Conservation (phyloP, 1,284 basidiomycete species). For the Ustilago tritici region DNA sequence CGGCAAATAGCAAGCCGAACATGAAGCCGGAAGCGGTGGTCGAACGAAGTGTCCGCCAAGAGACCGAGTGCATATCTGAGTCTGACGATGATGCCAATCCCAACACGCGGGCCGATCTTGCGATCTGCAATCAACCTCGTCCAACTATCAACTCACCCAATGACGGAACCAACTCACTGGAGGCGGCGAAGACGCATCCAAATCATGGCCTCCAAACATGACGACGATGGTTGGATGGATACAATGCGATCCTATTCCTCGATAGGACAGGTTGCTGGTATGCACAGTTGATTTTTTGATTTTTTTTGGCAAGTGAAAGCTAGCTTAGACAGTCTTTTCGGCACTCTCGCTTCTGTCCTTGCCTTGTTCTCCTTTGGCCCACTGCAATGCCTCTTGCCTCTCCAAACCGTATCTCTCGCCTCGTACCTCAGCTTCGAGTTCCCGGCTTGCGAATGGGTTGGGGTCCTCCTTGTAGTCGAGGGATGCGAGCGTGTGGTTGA, state of each 20-base stretch:
- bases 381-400: conserved; percentile 55
- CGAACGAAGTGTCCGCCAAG: neutral
- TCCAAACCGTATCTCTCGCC: conserved; percentile 51
- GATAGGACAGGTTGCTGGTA: neutral
- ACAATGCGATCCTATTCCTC: neutral
- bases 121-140: too few species aligned
- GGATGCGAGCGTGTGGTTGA: conserved; percentile 60
- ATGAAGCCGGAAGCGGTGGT: conserved; percentile 2
- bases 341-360: conserved; percentile 16
- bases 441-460: conserved; percentile 56
- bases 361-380: conserved; percentile 31
- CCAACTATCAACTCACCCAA: neutral
- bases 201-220: neutral
- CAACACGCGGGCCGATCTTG: too few species aligned
- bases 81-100: neutral
- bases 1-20: neutral
- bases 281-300: neutral
- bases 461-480: conserved; percentile 45
- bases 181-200: too few species aligned
- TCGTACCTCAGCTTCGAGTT: conserved; percentile 43
- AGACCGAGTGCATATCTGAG: neutral
- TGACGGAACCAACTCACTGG: neutral
- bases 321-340: conserved; percentile 36
- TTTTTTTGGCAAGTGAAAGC: neutral
- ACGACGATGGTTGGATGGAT: neutral